These are phyloP conservation scores for Spathaspora sp. DNA, from an alignment of 1,139 yeast genomes.

Conservation along the genomic window DNA sequence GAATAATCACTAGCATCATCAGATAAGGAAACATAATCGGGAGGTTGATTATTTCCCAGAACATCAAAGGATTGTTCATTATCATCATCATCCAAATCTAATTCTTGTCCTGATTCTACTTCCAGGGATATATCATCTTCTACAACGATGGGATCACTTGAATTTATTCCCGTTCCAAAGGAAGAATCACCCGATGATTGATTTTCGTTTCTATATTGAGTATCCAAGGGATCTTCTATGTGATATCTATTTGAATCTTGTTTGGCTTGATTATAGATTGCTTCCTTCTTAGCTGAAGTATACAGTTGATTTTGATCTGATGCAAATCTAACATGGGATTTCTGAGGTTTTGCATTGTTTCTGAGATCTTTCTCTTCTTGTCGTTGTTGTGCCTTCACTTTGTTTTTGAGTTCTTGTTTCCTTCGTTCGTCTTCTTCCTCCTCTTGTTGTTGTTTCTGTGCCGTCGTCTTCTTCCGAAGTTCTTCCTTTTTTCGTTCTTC, in stretches of 20 bases:
- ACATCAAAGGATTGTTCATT: conserved; percentile 5
- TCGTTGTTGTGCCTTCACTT: conserved; percentile 6
- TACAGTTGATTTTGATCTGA: background rate
- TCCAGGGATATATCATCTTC: conserved; percentile 18
- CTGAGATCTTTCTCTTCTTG: conserved; percentile 7
- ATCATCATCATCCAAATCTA: conserved; percentile 4
- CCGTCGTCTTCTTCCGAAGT: too few relatives aligned
- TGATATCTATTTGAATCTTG: background rate
- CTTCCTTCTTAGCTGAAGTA: background rate
- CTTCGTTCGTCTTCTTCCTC: conserved; percentile 3
- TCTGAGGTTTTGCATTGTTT: background rate
- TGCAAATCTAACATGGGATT: background rate
- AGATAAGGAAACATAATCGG: background rate
- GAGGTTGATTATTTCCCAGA: conserved; percentile 7
- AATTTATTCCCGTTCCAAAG: conserved; percentile 15
- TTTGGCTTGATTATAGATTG: background rate
- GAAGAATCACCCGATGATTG: background rate
- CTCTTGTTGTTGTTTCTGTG: conserved; percentile 6
- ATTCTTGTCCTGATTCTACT: conserved; percentile 16
- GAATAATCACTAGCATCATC: conserved; percentile 3
- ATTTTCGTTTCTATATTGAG: conserved; percentile 4
- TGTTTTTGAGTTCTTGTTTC: conserved; percentile 7
- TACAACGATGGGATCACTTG: conserved; percentile 25
- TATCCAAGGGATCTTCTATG: conserved; percentile 7
- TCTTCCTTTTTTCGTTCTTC: too few relatives aligned